These are phyloP conservation scores for Microdochium nivale DNA, from an alignment of 2,329 filamentous ascomycete species.

Conservation along the genomic window DNA sequence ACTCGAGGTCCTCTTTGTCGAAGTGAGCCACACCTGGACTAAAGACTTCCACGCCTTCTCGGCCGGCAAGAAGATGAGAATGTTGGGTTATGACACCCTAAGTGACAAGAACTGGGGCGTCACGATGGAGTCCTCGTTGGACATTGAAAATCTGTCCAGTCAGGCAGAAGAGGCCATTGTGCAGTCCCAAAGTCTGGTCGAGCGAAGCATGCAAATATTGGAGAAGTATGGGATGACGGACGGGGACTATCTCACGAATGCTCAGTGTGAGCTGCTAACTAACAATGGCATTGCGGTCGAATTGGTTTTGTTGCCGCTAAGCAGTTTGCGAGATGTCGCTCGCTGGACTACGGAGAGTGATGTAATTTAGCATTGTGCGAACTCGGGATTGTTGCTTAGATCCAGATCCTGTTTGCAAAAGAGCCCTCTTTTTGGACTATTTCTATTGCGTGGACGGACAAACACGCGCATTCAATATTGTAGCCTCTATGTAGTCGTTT, in stretches of 20 bases:
- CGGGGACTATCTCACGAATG: neutral
- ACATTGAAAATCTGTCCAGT: neutral
- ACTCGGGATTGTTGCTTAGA: no score
- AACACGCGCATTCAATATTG: no score
- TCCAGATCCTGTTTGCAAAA: no score
- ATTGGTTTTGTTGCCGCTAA: neutral
- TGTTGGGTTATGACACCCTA: neutral
- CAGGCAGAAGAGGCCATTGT: neutral
- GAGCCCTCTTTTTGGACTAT: no score
- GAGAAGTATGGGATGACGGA: neutral
- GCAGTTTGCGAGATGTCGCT: neutral
- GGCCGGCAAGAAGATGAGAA: neutral
- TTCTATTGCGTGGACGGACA: no score
- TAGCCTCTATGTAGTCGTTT: no score
- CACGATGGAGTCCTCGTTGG: neutral
- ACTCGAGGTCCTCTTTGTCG: neutral
- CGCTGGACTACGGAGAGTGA: neutral
- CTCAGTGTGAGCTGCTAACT: neutral
- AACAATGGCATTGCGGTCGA: neutral
- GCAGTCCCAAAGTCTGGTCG: neutral
- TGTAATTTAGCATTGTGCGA: neutral
- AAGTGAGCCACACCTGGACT: neutral
- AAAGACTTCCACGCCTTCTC: neutral
- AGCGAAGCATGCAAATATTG: neutral
- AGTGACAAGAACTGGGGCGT: neutral